Conservation (phyloP, 2,329 filamentous ascomycete genomes). For the Pestalotiopsis sp. region DNA sequence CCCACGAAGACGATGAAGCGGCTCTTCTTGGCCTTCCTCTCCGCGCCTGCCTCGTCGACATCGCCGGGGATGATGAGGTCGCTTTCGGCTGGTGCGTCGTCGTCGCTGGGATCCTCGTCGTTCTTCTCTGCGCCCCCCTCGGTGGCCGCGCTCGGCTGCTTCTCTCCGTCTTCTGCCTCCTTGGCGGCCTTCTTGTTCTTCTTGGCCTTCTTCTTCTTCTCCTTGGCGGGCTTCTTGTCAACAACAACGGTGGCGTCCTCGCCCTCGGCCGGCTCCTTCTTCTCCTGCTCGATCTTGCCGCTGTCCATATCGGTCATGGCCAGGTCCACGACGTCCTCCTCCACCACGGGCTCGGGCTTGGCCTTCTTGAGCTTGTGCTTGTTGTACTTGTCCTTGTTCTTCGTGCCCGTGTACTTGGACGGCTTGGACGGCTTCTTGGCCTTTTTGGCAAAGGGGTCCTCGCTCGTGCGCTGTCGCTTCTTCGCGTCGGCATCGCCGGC, state of each 20-base stretch:
- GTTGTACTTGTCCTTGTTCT: slow-evolving; percentile 7
- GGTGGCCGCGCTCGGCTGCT: background rate
- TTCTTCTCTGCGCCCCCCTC: slow-evolving; percentile 16
- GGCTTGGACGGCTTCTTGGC: slow-evolving; percentile 14
- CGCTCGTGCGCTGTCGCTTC: slow-evolving; percentile 28
- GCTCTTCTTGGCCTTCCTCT: slow-evolving; percentile 34
- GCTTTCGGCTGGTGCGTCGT: too few relatives aligned
- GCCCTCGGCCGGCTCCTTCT: background rate
- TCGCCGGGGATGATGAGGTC: too few relatives aligned
- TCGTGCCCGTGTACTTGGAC: background rate
- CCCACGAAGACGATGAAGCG: slow-evolving; percentile 83
- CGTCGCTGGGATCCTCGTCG: slow-evolving; percentile 14
- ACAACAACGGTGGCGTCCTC: background rate
- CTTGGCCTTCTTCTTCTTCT: slow-evolving; percentile 36
- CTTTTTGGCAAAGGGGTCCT: slow-evolving; percentile 19
- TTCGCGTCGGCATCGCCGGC: slow-evolving; percentile 18
- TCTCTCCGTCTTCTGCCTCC: slow-evolving; percentile 17
- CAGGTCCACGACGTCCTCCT: slow-evolving; percentile 6
- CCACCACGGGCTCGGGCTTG: slow-evolving; percentile 19
- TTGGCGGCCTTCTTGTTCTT: slow-evolving; percentile 22
- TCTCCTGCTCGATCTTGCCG: slow-evolving; percentile 1
- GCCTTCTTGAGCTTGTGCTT: slow-evolving; percentile 18
- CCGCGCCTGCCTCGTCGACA: background rate
- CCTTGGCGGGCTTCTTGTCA: slow-evolving; percentile 22
- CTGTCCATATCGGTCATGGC: slow-evolving; percentile 8